These are phyloP conservation scores for Pichia sp. DNA, from an alignment of 1,139 yeast genomes.

Conservation along the genomic window DNA sequence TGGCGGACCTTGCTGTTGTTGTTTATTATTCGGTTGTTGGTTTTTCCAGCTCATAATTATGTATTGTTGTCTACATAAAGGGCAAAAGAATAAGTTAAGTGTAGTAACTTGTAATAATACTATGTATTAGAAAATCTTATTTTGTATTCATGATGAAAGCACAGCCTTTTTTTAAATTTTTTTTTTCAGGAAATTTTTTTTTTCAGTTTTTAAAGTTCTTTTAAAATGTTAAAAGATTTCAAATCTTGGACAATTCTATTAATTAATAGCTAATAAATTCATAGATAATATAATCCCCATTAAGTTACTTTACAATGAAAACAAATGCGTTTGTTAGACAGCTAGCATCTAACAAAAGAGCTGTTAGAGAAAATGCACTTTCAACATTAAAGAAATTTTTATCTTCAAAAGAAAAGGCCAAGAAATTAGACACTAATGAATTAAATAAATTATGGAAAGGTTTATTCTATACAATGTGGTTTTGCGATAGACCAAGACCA, in stretches of 20 bases:
- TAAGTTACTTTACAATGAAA: conserved; percentile 15
- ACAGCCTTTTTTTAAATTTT: background rate
- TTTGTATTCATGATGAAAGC: background rate
- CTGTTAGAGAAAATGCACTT: conserved; percentile 70
- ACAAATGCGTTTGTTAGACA: conserved; percentile 60
- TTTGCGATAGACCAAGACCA: conserved; percentile 85
- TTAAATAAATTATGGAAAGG: conserved; percentile 91
- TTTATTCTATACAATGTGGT: conserved; percentile 90
- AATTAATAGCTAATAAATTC: no score
- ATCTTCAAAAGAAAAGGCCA: conserved; percentile 26
- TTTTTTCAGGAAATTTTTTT: background rate
- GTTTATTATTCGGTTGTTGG: background rate
- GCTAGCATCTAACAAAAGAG: conserved; percentile 75
- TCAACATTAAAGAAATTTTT: conserved; percentile 60
- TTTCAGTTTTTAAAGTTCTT: no score
- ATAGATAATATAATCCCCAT: no score
- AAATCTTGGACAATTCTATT: no score
- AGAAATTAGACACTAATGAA: conserved; percentile 36
- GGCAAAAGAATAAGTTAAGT: no score
- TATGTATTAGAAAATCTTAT: no score
- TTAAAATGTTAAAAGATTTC: no score
- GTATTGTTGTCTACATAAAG: no score
- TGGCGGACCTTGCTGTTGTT: conserved; percentile 7
- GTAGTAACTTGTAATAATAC: no score
- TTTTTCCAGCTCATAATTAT: background rate